Evolutionary conservation across 805 yeast genomes (phyloP).

Genomic region (Phaffomyces antillensis): DNA sequence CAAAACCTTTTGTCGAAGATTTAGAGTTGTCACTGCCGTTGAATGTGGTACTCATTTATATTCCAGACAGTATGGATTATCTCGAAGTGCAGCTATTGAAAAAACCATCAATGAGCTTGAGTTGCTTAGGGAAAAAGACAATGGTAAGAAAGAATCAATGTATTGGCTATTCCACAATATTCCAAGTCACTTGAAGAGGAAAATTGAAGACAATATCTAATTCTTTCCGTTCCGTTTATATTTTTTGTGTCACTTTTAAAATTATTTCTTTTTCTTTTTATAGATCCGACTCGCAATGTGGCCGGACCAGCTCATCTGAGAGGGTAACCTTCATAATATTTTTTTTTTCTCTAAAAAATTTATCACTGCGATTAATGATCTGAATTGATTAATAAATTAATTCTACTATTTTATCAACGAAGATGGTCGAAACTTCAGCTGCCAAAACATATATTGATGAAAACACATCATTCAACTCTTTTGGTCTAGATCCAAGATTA

Average conservation of each 20-base stretch:
- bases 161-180: conserved; percentile 25
- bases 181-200: conserved; percentile 21
- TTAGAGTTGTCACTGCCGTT: conserved; percentile 21
- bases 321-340: not conserved
- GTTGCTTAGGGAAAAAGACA: conserved; percentile 13
- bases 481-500: conserved; percentile 76
- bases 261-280: too few relatives aligned
- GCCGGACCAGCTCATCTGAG: conserved; percentile 1
- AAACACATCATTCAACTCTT: conserved; percentile 60
- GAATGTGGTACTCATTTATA: conserved; percentile 18
- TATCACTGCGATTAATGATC: not conserved
- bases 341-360: not conserved
- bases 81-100: conserved; percentile 18
- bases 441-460: conserved; percentile 68
- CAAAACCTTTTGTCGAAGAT: conserved; percentile 23
- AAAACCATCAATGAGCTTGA: conserved; percentile 20
- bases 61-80: conserved; percentile 13
- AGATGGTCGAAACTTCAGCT: conserved; percentile 36
- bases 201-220: not conserved
- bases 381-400: too few relatives aligned
- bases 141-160: conserved; percentile 24
- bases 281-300: not conserved
- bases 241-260: not conserved
- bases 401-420: not conserved
- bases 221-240: not conserved